Conservation (phyloP, 352 stramenopile genomes). For the Phytophthora nicotianae region DNA sequence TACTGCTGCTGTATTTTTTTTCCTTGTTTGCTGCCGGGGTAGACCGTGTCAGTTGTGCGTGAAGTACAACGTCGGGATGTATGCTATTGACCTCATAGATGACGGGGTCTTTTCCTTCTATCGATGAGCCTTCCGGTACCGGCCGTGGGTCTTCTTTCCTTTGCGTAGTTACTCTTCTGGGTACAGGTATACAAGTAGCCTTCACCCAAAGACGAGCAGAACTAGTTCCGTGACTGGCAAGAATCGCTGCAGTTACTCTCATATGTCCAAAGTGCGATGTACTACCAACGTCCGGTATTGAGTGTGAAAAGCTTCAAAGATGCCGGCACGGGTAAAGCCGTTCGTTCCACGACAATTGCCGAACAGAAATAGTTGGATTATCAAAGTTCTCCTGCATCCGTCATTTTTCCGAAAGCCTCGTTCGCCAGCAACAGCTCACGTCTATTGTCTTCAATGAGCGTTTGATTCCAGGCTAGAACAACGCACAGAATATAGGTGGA, state of each 20-base stretch:
- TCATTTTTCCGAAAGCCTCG: conserved; percentile 7
- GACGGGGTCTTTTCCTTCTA: background rate
- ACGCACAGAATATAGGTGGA: no score
- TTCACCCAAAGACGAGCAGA: no score
- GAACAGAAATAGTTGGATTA: conserved; percentile 23
- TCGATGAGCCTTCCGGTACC: no score
- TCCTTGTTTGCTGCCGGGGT: conserved; percentile 16
- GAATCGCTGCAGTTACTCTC: no score
- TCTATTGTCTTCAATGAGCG: no score
- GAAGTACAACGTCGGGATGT: background rate
- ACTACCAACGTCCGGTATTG: conserved; percentile 10
- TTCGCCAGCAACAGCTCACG: no score
- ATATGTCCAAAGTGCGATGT: conserved; percentile 14
- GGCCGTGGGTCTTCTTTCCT: no score
- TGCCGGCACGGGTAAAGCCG: conserved; percentile 20
- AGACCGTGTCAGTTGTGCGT: conserved; percentile 15
- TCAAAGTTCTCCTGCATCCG: conserved; percentile 6
- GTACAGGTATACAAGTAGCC: background rate
- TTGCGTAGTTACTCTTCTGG: background rate
- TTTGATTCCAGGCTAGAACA: no score
- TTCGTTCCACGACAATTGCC: background rate
- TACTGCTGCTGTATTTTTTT: conserved; percentile 15
- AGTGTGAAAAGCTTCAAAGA: conserved; percentile 24
- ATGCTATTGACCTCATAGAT: background rate
- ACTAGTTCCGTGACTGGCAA: no score